Evolutionary conservation across 805 yeast genomes (phyloP).

Genomic region (Isabelozyma heimii): DNA sequence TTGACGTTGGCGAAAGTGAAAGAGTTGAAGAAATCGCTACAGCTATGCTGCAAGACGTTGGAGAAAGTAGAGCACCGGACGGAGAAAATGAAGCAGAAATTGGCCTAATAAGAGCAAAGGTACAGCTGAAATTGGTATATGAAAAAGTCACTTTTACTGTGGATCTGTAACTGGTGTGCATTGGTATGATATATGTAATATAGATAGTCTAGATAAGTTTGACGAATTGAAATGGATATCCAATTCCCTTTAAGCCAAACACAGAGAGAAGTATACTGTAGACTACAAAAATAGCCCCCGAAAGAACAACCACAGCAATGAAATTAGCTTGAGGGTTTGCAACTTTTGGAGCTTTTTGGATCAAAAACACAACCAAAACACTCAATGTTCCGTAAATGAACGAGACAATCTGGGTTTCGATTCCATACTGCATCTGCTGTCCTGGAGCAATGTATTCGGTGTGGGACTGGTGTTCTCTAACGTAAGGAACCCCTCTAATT

Average conservation of each 20-base stretch:
- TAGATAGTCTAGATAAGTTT: slow-evolving; percentile 1
- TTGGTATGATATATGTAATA: no score
- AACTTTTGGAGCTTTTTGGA: slow-evolving; percentile 53
- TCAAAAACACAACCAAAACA: slow-evolving; percentile 54
- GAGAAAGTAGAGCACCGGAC: slow-evolving; percentile 36
- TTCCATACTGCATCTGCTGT: slow-evolving; percentile 75
- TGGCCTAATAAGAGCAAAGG: neutral
- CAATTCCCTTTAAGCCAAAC: slow-evolving; percentile 67
- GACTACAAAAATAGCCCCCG: slow-evolving; percentile 47
- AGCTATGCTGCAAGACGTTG: slow-evolving; percentile 23
- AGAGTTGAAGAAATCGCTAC: slow-evolving; percentile 31
- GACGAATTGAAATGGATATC: slow-evolving; percentile 69
- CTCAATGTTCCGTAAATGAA: slow-evolving; percentile 70
- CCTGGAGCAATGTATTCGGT: slow-evolving; percentile 47
- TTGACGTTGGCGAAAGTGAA: slow-evolving; percentile 17
- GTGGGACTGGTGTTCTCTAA: slow-evolving; percentile 38
- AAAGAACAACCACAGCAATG: slow-evolving; percentile 44
- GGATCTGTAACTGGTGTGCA: no score
- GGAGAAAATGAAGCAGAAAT: slow-evolving; percentile 6
- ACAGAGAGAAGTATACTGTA: slow-evolving; percentile 65
- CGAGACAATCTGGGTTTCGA: slow-evolving; percentile 85
- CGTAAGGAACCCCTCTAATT: slow-evolving; percentile 72
- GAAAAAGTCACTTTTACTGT: no score
- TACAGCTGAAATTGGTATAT: no score
- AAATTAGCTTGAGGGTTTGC: slow-evolving; percentile 46